Base-by-base conservation (phyloP, 345 rosid species). In the Eucalyptus coolabah region DNA sequence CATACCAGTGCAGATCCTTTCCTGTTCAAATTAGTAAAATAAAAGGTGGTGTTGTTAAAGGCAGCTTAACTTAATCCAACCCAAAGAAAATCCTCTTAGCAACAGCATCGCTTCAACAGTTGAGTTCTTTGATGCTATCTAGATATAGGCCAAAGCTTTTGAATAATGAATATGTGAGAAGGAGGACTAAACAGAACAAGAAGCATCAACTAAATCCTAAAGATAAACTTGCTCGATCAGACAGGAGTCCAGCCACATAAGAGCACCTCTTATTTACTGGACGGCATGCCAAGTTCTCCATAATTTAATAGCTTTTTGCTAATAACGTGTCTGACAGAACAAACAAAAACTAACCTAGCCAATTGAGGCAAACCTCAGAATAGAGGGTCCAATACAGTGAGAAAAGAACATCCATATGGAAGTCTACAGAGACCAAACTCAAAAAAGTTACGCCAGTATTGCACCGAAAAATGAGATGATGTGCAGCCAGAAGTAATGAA, bases 1-100 rank as follows among this genome's bases (percentile, higher is more conserved):
- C 81, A 90, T 97, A 98, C 99, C 99, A 98, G 91, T 95, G 93
- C 53, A 96, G 95, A 95, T 98, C 99, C 93, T 97, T 98, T 88
- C 99, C 99, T 97, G 88, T 90, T 26, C 16, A 87, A 83, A 87
- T 65, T 49, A 88, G 59, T 23, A 86, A 80, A n/a, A 72, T 72
- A 32, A 30, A 86, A 49, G 2, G 15, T 8, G 17, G 59, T 3
- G 6, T 16, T 86, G 50, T 47, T 47, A 47, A 86, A 28, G 56
- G 40, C 37, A 49, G 30, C 85, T 77, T 21, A 40, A 77, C 47
- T 77, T 21, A 77, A 77, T 21, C 83, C 16, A 40, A 40, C 85
- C 85, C 47, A 77, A 77, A 37, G 85, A 77, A 77, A 77, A 40
- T 77, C 47, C 85, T 40, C 85, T 40, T 21, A 77, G 47, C 85